Percentiles rank a stretch among this genome's conserved stretches.
phyloP scores from a whole-genome alignment of 768 basidiomycete genomes.

The Pholiota conissans region DNA sequence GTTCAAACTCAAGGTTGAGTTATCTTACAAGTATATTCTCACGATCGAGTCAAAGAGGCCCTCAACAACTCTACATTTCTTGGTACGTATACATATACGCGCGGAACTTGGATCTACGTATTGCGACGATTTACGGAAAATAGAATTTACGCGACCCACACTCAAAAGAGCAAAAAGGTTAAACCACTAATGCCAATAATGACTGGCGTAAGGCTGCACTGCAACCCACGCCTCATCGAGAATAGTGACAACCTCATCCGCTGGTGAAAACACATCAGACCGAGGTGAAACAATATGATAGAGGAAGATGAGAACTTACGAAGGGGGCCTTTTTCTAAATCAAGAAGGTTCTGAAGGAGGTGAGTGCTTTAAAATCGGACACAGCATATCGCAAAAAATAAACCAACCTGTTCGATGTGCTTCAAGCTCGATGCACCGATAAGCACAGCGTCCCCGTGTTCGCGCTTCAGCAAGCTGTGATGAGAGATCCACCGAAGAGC shows the following conservation, averaged over 20 bases:
- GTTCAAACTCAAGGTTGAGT: no score
- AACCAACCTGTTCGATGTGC: slow-evolving; percentile 52
- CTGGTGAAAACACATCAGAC: slow-evolving; percentile 16
- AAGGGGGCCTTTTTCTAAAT: slow-evolving; percentile 58
- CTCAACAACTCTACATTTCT: no score
- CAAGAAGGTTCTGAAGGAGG: slow-evolving; percentile 39
- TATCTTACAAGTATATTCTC: no score
- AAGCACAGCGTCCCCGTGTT: slow-evolving; percentile 52
- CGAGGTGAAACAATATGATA: background rate
- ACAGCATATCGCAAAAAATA: background rate
- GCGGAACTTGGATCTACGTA: no score
- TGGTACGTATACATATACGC: no score
- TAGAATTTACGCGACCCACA: no score
- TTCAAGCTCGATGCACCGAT: slow-evolving; percentile 60
- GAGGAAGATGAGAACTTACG: slow-evolving; percentile 30
- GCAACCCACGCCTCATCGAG: slow-evolving; percentile 53
- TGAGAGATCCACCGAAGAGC: slow-evolving; percentile 63
- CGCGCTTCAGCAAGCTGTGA: slow-evolving; percentile 49
- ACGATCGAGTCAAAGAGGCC: no score
- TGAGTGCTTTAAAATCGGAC: no score
- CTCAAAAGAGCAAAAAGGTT: no score
- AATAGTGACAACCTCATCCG: slow-evolving; percentile 48
- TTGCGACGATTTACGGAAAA: no score
- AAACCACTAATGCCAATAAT: slow-evolving; percentile 26
- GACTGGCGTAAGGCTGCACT: slow-evolving; percentile 39